These are phyloP conservation scores for Dactylellina sp. DNA, from an alignment of 2,329 filamentous ascomycete genomes.

Conservation along the genomic window DNA sequence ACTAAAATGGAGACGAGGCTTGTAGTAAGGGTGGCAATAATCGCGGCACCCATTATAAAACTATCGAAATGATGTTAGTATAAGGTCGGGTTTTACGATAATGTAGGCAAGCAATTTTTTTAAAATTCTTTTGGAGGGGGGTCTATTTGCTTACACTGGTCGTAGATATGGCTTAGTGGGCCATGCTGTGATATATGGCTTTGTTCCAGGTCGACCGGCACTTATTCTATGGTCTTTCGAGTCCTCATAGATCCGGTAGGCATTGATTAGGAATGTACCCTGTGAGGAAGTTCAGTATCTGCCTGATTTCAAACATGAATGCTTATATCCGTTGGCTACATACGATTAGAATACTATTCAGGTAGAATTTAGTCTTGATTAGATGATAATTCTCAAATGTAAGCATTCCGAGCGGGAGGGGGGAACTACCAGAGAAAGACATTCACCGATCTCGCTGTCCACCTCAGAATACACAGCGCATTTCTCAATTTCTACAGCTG, in stretches of 20 bases:
- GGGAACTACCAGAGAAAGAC: constrained; percentile 29
- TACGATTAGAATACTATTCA: constrained; percentile 40
- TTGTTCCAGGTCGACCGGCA: constrained; percentile 38
- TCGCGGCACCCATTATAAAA: constrained; percentile 27
- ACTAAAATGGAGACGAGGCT: constrained; percentile 26
- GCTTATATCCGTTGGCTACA: neutral
- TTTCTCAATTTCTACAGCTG: constrained; percentile 31
- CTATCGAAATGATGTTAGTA: constrained; percentile 10
- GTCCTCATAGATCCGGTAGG: constrained; percentile 29
- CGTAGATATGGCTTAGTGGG: constrained; percentile 31
- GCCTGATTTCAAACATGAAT: no score
- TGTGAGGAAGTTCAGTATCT: constrained; percentile 13
- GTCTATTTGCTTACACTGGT: constrained; percentile 37
- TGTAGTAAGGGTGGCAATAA: constrained; percentile 11
- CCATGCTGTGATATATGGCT: constrained; percentile 53
- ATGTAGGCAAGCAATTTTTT: neutral
- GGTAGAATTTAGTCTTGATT: neutral
- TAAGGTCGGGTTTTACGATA: neutral
- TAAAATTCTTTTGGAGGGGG: no score
- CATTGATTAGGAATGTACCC: constrained; percentile 32
- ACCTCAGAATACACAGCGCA: constrained; percentile 27
- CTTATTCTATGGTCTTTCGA: constrained; percentile 40
- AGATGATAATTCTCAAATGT: no score
- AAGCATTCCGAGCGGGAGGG: no score
- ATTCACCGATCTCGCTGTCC: constrained; percentile 25